These are phyloP conservation scores for Oropetium thomaeum DNA, from an alignment of 176 grass and related monocot species.

Conservation along the genomic window DNA sequence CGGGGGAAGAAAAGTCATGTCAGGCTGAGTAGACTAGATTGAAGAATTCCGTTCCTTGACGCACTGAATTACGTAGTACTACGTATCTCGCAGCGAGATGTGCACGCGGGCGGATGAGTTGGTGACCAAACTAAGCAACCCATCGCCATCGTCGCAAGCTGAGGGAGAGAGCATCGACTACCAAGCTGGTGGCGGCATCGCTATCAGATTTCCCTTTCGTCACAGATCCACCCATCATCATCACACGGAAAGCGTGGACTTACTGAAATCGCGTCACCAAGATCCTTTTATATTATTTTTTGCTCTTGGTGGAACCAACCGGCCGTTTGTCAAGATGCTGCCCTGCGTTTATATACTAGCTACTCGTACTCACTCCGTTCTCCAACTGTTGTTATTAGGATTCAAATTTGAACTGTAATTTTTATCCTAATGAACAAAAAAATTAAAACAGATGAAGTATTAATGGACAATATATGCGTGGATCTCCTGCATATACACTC, in stretches of 20 bases:
- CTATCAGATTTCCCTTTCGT: neutral
- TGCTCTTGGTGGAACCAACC: too few species aligned
- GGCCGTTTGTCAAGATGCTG: neutral
- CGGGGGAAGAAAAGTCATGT: too few species aligned
- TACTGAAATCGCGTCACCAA: neutral
- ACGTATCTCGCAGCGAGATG: conserved; percentile 21
- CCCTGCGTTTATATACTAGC: neutral
- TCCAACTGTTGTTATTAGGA: too few species aligned
- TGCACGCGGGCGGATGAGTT: neutral
- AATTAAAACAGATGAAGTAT: too few species aligned
- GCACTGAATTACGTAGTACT: too few species aligned
- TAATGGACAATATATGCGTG: too few species aligned
- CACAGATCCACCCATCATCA: neutral
- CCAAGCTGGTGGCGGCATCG: neutral
- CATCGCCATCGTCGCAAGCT: neutral
- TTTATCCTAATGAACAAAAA: too few species aligned
- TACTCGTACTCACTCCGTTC: too few species aligned
- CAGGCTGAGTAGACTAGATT: neutral
- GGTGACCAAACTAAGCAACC: conserved; percentile 38
- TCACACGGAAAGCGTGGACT: conserved; percentile 35
- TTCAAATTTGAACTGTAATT: too few species aligned
- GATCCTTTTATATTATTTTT: neutral
- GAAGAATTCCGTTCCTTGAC: neutral
- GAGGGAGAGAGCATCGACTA: neutral
- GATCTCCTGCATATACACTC: too few species aligned